Evolutionary conservation across 768 basidiomycete genomes (phyloP), one percentile per base, ranked within the genome.

Genomic region (Lactarius pseudohatsudake): DNA sequence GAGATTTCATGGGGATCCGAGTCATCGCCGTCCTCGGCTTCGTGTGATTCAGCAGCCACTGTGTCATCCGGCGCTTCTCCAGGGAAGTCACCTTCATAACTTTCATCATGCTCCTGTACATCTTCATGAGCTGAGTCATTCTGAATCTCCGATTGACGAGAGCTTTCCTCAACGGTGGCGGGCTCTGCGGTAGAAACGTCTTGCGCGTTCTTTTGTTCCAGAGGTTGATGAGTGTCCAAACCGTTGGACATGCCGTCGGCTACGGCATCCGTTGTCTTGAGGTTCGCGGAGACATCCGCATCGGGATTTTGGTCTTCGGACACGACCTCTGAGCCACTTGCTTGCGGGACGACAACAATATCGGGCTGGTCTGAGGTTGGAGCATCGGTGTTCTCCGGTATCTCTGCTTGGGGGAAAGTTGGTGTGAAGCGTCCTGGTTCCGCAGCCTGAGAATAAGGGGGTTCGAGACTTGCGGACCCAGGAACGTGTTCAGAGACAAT

Each of bases 401-500:
- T 28, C 10, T 30, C 34, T 34, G 22, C 30, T 6, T 43, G 61
- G 28, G 38, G 57, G 38, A 53, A 38, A 8, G 50, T 7, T 54
- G 66, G 62, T 7, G 58, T 60, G 32, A 67, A 58, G n/a, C 57
- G 57, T 10, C 56, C 62, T 1, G 58, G 58, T 22, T 67, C 66
- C 13, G 50, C 77, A 50, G 76, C 71, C 28, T 77, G 78, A 56
- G 78, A 79, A 53, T 75, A 71, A 64, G 77, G 71, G 36, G 83
- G 77, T 53, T 71, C 64, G 22, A 81, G 64, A 18, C 77, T 76
- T 41, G 90, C 72, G 38, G 88, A 76, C 53, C 89, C 86, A n/a
- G 87, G 81, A 13, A 89, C 88, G 50, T 89, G 88, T 34, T 87
- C 86, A 63, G 90, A 87, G 62, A 88, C 87, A 73, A 86, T 88